phyloP scores from a whole-genome alignment of 345 rosid genomes.

The Crucihimalaya himalaica region DNA sequence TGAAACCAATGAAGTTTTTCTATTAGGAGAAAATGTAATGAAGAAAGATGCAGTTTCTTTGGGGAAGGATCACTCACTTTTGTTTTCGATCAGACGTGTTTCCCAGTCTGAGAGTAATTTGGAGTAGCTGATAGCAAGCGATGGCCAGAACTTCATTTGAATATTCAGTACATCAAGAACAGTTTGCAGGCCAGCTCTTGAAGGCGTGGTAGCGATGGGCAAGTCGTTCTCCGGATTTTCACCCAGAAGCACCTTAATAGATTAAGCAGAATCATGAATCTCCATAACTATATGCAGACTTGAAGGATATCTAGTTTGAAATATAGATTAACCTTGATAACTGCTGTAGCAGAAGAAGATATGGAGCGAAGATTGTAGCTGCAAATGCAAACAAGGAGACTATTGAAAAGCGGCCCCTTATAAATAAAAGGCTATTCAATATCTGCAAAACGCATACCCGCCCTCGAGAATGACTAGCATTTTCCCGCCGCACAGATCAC shows the following conservation, averaged over 20 bases:
- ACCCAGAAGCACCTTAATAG: conserved; percentile 71
- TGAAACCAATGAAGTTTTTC: conserved; percentile 14
- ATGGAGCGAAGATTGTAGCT: conserved; percentile 96
- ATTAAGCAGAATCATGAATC: background rate
- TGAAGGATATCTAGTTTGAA: conserved; percentile 5
- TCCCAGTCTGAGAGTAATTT: conserved; percentile 66
- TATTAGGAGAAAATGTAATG: background rate
- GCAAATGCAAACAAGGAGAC: conserved; percentile 36
- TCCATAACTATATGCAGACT: background rate
- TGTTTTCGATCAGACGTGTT: conserved; percentile 40
- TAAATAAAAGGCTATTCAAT: conserved; percentile 2
- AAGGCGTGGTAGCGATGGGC: conserved; percentile 47
- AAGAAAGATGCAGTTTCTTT: background rate
- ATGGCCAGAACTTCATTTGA: conserved; percentile 83
- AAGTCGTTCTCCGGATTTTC: conserved; percentile 53
- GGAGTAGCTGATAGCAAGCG: conserved; percentile 42
- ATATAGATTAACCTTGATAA: conserved; percentile 68
- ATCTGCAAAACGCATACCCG: conserved; percentile 57
- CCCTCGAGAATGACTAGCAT: conserved; percentile 97
- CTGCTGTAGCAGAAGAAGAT: conserved; percentile 93
- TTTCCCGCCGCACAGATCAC: conserved; percentile 67
- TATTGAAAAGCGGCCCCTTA: conserved; percentile 3
- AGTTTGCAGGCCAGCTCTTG: conserved; percentile 67
- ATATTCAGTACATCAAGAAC: conserved; percentile 81
- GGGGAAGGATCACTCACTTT: conserved; percentile 56